Percentiles rank a stretch among this genome's conserved stretches.
phyloP scores from a whole-genome alignment of 106 monocot species.

The Allium fistulosum region DNA sequence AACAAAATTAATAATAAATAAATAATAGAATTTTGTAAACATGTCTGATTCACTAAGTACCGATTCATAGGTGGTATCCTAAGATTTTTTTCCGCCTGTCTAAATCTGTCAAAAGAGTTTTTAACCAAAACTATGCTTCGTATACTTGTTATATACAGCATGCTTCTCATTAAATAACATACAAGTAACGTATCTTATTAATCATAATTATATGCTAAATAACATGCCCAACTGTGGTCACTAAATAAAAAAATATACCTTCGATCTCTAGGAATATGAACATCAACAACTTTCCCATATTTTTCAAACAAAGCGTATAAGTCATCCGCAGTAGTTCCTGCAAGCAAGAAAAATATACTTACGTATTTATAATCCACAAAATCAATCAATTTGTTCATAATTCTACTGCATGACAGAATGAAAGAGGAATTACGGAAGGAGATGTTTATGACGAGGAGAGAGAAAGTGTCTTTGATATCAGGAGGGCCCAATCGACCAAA shows the following conservation, averaged over 20 bases:
- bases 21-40: too few species aligned
- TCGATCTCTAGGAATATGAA: slow-evolving; percentile 85
- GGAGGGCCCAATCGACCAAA: slow-evolving; percentile 89
- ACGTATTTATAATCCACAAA: too few species aligned
- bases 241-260: slow-evolving; percentile 24
- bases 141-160: too few species aligned
- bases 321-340: slow-evolving; percentile 80
- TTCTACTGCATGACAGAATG: background rate
- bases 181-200: background rate
- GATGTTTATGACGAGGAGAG: slow-evolving; percentile 83
- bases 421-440: slow-evolving; percentile 44
- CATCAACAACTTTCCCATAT: slow-evolving; percentile 88
- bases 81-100: too few species aligned
- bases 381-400: too few species aligned
- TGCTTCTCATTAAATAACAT: too few species aligned
- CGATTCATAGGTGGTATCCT: too few species aligned
- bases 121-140: too few species aligned
- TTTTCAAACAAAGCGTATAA: slow-evolving; percentile 72
- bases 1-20: too few species aligned
- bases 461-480: slow-evolving; percentile 77
- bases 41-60: too few species aligned
- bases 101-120: too few species aligned
- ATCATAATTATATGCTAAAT: background rate
- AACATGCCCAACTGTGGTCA: background rate
- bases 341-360: background rate